Base-by-base conservation (phyloP, 331 rosid species). In the Quercus tomentella region DNA sequence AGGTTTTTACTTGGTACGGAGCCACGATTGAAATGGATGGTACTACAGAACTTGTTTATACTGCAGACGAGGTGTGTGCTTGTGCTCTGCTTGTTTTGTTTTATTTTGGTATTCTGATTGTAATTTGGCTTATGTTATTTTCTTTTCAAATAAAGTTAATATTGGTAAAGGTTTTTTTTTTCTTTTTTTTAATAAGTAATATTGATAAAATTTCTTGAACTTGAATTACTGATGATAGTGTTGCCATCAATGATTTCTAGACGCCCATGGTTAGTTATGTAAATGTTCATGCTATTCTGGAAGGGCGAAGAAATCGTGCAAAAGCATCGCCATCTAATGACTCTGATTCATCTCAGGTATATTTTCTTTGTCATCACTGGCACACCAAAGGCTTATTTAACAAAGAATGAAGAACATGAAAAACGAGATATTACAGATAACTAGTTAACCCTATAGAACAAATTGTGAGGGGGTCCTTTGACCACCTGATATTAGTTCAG, bases 11-110 rank as follows among this genome's bases (percentile, higher is more conserved):
- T 75, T 96, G 98, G 97, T 87, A 88, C 74, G 99, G 99, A 73
- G 98, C 99, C 33, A 93, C 98, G 17, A 77, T 96, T 80, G 99
- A 96, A 86, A 77, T 93, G 94, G 98, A 96, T 52, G 98, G 99
- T 23, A 21, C 83, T 20, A 93, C 98, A 2, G 99, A 96, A 82
- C 91, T 94, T 57, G 98, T 90, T 79, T 96, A 96, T 81, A 84
- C 94, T 7, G 99, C 97, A 0, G 99, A 93, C 25, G 99, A 96
- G 98, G 98, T 93, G 81, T 58, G 9, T 37, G 11, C 21, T 61
- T 72, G 23, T 67, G 52, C 49, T 20, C 52, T 33, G 25, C 17
- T 33, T 31, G 72, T 67, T 20, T 67, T 67, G 4, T 67, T 9
- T 67, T 18, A 2, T 67, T 12, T 67, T 33, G 4, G 1, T 35